Evolutionary conservation across 2,329 filamentous ascomycete genomes (phyloP).

Genomic region (Aspergillus nomiae): DNA sequence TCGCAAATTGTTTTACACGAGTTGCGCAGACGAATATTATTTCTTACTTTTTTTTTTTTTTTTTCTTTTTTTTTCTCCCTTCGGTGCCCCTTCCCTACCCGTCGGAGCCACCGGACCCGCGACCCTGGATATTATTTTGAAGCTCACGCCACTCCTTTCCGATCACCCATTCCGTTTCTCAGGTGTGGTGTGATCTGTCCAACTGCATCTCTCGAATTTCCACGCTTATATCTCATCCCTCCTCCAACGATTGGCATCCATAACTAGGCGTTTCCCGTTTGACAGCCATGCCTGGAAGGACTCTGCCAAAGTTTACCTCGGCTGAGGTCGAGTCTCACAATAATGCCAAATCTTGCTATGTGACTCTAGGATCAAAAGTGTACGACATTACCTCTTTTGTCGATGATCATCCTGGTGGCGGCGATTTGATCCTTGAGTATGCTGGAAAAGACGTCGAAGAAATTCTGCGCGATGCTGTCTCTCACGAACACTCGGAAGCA

Average conservation of each 20-base stretch:
- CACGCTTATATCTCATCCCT: slow-evolving; percentile 5
- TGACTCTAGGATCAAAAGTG: slow-evolving; percentile 84
- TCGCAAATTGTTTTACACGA: neutral
- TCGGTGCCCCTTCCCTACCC: slow-evolving; percentile 7
- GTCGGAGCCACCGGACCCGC: slow-evolving; percentile 24
- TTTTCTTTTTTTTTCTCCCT: neutral
- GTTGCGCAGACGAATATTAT: neutral
- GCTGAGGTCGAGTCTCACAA: slow-evolving; percentile 83
- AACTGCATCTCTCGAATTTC: slow-evolving; percentile 12
- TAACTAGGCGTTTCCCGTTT: slow-evolving; percentile 3
- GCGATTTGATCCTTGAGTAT: slow-evolving; percentile 84
- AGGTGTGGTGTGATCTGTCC: slow-evolving; percentile 9
- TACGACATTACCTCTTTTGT: slow-evolving; percentile 95
- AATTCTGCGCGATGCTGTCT: slow-evolving; percentile 79
- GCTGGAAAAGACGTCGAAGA: slow-evolving; percentile 81
- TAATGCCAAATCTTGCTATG: slow-evolving; percentile 82
- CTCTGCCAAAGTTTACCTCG: slow-evolving; percentile 78
- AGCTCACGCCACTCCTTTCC: slow-evolving; percentile 26
- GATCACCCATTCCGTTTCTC: slow-evolving; percentile 17
- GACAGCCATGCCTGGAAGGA: slow-evolving; percentile 72
- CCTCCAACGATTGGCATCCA: slow-evolving; percentile 2
- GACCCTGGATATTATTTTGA: slow-evolving; percentile 19
- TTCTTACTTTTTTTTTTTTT: neutral
- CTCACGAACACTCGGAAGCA: slow-evolving; percentile 83
- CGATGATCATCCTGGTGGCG: slow-evolving; percentile 86